phyloP scores from a whole-genome alignment of 2,329 filamentous ascomycete genomes.

The Allantophomopsis lycopodina region DNA sequence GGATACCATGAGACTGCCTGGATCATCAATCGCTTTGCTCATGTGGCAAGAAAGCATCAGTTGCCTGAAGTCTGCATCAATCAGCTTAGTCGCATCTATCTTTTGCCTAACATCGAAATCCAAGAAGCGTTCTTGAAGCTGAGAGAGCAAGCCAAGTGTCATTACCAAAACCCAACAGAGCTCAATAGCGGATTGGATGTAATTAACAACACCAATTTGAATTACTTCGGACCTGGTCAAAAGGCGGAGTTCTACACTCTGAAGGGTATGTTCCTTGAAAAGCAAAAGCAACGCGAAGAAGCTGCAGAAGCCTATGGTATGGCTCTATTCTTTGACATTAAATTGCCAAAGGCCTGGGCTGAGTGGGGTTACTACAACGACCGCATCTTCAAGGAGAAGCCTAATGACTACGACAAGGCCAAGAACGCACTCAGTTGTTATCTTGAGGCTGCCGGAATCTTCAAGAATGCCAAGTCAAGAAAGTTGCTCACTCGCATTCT shows the following conservation, averaged over 20 bases:
- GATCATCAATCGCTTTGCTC: conserved; percentile 99
- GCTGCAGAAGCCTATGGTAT: conserved; percentile 91
- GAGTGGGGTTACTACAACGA: conserved; percentile 99
- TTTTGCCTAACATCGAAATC: conserved; percentile 96
- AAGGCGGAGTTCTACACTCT: conserved; percentile 99
- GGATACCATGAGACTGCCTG: conserved; percentile 98
- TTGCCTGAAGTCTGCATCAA: conserved; percentile 95
- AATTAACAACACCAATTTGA: conserved; percentile 98
- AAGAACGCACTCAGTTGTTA: conserved; percentile 93
- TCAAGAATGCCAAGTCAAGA: conserved; percentile 92
- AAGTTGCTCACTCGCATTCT: conserved; percentile 88
- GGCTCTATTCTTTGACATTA: conserved; percentile 89
- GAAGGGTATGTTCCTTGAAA: conserved; percentile 98
- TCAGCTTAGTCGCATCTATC: conserved; percentile 95
- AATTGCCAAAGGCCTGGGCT: conserved; percentile 93
- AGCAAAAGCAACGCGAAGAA: conserved; percentile 79
- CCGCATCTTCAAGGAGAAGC: conserved; percentile 85
- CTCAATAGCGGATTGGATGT: conserved; percentile 89
- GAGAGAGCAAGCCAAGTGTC: conserved; percentile 96
- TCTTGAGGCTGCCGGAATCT: conserved; percentile 86
- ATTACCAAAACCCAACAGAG: conserved; percentile 92
- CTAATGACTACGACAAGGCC: conserved; percentile 67
- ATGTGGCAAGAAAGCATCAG: conserved; percentile 93
- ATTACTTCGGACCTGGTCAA: conserved; percentile 91
- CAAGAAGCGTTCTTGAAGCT: conserved; percentile 98